Percentiles rank a stretch among this genome's conserved stretches.
phyloP scores from a whole-genome alignment of 148 eudicot species.

The Rhododendron molle region DNA sequence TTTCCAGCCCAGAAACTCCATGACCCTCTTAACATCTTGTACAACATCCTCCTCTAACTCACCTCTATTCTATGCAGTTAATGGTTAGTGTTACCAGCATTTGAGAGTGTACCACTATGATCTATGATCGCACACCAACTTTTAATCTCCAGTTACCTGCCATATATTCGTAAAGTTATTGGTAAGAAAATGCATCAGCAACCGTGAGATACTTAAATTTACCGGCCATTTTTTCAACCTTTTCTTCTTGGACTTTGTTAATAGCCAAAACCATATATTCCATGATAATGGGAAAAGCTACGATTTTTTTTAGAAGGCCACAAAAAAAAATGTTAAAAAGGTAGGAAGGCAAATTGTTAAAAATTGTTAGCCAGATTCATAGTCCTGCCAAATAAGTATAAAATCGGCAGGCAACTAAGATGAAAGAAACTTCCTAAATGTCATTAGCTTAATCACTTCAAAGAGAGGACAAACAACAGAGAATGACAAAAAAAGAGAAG shows the following conservation, averaged over 20 bases:
- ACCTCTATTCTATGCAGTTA: neutral
- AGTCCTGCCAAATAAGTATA: neutral
- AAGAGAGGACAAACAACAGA: neutral
- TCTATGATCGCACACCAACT: neutral
- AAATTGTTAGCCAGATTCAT: neutral
- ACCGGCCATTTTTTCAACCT: too few relatives aligned
- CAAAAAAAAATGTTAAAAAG: neutral
- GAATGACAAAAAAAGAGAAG: neutral
- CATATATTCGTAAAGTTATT: neutral
- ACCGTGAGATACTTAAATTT: neutral
- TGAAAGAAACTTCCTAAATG: neutral
- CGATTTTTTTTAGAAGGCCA: neutral
- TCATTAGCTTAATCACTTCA: slow-evolving; percentile 9
- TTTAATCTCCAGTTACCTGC: slow-evolving; percentile 11
- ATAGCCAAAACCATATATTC: neutral
- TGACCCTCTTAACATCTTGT: neutral
- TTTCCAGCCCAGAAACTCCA: slow-evolving; percentile 3
- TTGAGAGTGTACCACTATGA: neutral
- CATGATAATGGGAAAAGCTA: neutral
- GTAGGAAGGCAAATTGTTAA: neutral
- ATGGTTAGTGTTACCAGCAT: neutral
- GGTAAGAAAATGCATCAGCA: neutral
- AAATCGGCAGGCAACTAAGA: neutral
- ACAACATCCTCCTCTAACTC: neutral
- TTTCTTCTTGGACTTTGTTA: neutral